Evolutionary conservation across 2,329 filamentous ascomycete species (phyloP).

Genomic region (Fonsecaea pugnacius): DNA sequence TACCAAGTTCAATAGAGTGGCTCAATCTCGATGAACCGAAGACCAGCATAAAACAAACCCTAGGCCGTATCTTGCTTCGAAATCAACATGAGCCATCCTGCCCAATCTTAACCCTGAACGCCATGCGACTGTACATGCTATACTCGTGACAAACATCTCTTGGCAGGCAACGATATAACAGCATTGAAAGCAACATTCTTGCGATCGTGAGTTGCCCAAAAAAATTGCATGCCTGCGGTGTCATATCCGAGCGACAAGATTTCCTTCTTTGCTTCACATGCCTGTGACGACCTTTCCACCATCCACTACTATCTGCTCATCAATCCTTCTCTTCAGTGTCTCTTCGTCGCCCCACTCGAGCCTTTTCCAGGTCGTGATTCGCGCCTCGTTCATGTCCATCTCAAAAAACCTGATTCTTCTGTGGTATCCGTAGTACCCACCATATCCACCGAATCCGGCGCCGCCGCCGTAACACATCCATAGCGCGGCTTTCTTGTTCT

Average conservation of each 20-base stretch:
- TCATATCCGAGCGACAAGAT: not conserved
- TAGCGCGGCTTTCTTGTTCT: slow-evolving; percentile 66
- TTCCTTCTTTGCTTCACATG: slow-evolving; percentile 16
- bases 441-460: slow-evolving; percentile 91
- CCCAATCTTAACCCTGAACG: not conserved
- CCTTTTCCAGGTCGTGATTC: slow-evolving; percentile 90
- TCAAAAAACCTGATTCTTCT: slow-evolving; percentile 88
- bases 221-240: not conserved
- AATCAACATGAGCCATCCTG: not conserved
- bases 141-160: not conserved
- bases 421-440: slow-evolving; percentile 83
- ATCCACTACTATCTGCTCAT: slow-evolving; percentile 66
- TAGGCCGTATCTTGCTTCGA: not conserved
- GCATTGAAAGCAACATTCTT: not conserved
- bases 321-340: slow-evolving; percentile 49
- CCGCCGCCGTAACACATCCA: slow-evolving; percentile 99
- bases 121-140: not conserved
- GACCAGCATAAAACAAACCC: not conserved
- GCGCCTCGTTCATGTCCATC: slow-evolving; percentile 85
- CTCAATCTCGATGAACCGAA: not conserved
- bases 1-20: not conserved
- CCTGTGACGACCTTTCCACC: slow-evolving; percentile 56
- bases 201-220: not conserved
- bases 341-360: slow-evolving; percentile 67
- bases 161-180: not conserved